These are phyloP conservation scores for Linum usitatissimum DNA, from an alignment of 345 rosid species.

Conservation along the genomic window DNA sequence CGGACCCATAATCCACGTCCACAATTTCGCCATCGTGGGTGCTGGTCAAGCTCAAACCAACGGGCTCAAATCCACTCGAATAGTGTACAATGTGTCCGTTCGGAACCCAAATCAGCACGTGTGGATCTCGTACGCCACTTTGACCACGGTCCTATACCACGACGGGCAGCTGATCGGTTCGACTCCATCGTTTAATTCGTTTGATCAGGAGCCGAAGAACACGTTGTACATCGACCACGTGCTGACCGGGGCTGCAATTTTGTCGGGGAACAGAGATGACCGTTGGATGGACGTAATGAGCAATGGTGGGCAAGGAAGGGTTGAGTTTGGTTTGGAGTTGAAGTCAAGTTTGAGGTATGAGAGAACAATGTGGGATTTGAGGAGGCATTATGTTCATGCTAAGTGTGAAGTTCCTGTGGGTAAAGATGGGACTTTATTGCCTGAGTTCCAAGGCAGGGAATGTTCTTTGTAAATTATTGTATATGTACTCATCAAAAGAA, in stretches of 20 bases:
- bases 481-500: no score
- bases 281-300: neutral
- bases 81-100: neutral
- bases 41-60: neutral
- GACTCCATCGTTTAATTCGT: neutral
- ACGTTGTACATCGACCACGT: neutral
- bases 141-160: neutral
- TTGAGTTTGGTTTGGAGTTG: neutral
- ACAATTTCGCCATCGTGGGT: neutral
- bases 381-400: neutral
- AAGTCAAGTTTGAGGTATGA: neutral
- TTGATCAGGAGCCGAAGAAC: slow-evolving; percentile 1
- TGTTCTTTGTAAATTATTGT: neutral
- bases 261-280: neutral
- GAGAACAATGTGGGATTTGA: neutral
- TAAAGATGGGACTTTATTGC: neutral
- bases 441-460: neutral
- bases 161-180: neutral
- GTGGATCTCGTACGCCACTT: neutral
- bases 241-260: neutral
- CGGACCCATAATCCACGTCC: neutral
- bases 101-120: neutral
- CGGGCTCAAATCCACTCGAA: neutral
- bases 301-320: neutral
- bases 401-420: slow-evolving; percentile 4